Conservation (phyloP, 2,329 filamentous ascomycete species). For the Alternaria triticina region DNA sequence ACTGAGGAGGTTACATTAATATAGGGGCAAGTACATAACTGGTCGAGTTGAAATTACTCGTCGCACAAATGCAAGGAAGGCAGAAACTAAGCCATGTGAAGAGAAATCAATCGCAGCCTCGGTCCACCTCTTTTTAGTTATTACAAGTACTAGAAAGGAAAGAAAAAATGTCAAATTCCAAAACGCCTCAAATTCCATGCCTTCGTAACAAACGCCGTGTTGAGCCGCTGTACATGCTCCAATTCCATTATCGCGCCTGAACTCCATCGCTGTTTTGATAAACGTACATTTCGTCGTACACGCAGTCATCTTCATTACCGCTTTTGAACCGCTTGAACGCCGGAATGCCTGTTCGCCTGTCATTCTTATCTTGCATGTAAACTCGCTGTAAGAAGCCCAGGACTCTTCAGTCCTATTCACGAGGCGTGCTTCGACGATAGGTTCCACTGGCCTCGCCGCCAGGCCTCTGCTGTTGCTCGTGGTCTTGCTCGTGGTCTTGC, state of each 20-base stretch:
- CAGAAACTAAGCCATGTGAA: not conserved
- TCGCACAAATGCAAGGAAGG: not conserved
- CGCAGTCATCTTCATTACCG: no score
- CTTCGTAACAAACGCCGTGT: not conserved
- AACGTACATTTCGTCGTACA: not conserved
- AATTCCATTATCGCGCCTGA: not conserved
- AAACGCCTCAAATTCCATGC: not conserved
- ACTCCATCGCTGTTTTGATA: not conserved
- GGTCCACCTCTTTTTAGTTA: not conserved
- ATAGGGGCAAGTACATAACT: not conserved
- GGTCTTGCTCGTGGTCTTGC: no score
- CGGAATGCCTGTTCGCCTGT: not conserved
- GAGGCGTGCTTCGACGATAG: not conserved
- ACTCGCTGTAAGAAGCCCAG: not conserved
- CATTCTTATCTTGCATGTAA: not conserved
- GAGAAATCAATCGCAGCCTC: fast-evolving
- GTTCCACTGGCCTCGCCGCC: not conserved
- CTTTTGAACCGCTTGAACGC: no score
- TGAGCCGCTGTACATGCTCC: not conserved
- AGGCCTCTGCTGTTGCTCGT: not conserved
- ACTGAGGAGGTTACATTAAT: constrained; percentile 56
- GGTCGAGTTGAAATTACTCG: not conserved
- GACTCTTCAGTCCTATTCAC: not conserved
- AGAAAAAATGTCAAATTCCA: not conserved
- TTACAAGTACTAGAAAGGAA: not conserved